Conservation (phyloP, 306 rosid genomes). For the Citrullus amarus region DNA sequence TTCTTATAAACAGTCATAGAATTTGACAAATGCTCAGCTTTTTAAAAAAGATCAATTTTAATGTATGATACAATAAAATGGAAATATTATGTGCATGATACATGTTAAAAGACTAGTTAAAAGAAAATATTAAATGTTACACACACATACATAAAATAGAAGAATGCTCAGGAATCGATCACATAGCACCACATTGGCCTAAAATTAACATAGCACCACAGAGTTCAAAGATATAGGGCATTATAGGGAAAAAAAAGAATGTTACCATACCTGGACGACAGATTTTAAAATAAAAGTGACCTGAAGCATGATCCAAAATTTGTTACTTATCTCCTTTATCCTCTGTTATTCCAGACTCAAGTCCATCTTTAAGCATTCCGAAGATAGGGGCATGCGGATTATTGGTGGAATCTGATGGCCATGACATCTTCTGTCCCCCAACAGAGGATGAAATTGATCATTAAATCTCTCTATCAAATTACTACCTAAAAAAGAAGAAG, state of each 20-base stretch:
- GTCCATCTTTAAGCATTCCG: conserved; percentile 50
- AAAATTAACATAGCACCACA: not conserved
- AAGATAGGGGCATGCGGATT: conserved; percentile 87
- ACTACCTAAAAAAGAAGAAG: conserved; percentile 57
- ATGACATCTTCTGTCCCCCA: conserved; percentile 51
- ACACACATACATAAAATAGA: not conserved
- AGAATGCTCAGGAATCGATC: not conserved
- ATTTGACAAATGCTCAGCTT: not conserved
- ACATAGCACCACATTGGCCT: not conserved
- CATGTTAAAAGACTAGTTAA: not conserved
- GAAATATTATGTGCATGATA: not conserved
- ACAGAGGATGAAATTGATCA: conserved; percentile 89
- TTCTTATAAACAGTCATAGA: not conserved
- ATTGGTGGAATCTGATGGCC: conserved; percentile 77
- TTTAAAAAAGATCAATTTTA: not conserved
- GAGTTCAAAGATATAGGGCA: not conserved
- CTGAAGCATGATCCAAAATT: conserved; percentile 73
- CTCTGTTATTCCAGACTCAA: conserved; percentile 43
- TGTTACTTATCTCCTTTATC: conserved; percentile 52
- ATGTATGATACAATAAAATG: not conserved
- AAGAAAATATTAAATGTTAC: not conserved
- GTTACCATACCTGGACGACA: conserved; percentile 75
- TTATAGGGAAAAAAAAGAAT: not conserved
- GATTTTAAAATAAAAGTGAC: conserved; percentile 78
- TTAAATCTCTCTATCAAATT: conserved; percentile 61